Conservation (phyloP, 441 rosid species). For the Eruca vesicaria region DNA sequence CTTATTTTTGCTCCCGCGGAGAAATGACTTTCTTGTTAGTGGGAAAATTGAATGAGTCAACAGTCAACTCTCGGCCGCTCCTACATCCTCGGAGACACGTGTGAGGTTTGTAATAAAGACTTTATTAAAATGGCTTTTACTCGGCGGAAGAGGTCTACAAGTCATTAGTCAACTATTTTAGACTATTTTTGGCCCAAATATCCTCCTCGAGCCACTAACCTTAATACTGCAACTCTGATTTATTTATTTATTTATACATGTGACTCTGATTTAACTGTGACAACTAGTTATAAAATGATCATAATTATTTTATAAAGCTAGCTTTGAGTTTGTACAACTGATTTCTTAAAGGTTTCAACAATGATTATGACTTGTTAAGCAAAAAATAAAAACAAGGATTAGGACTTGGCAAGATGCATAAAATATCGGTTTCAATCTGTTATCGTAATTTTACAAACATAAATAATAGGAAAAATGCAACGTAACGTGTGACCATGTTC, state of each 20-base stretch:
- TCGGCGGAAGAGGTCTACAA: conserved; percentile 12
- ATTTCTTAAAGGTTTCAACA: background rate
- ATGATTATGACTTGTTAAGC: background rate
- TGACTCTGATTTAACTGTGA: background rate
- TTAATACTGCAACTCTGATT: background rate
- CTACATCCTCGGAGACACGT: conserved; percentile 16
- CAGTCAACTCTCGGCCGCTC: conserved; percentile 9
- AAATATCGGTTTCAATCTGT: background rate
- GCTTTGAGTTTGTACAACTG: background rate
- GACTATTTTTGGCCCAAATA: background rate
- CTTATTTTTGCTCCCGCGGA: background rate
- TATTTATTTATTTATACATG: background rate
- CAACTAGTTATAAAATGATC: background rate
- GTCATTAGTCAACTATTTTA: background rate
- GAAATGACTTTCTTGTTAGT: background rate
- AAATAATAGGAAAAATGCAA: background rate
- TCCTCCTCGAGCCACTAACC: background rate
- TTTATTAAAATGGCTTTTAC: conserved; percentile 14
- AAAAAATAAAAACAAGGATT: background rate
- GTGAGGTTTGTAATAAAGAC: background rate
- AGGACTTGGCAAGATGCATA: background rate
- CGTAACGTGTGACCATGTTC: background rate
- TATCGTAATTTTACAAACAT: background rate
- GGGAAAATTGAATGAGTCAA: background rate
- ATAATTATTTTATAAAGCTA: background rate